phyloP scores from a whole-genome alignment of 2,329 filamentous ascomycete genomes.

The Xylaria sp. region DNA sequence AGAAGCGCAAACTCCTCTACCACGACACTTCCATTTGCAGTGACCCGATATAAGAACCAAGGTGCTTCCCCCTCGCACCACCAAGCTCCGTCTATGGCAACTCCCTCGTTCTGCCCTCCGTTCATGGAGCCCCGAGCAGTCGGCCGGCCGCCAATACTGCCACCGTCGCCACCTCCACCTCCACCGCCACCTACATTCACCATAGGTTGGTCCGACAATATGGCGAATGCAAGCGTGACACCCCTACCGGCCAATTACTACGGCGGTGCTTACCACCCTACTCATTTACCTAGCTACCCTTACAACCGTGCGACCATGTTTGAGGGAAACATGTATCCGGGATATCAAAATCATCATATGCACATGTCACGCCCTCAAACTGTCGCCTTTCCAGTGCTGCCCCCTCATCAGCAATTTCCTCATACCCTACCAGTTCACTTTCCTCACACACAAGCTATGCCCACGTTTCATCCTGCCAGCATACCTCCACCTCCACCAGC shows the following conservation, averaged over 20 bases:
- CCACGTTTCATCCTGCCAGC: not conserved
- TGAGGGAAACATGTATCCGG: not conserved
- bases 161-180: conserved; percentile 8
- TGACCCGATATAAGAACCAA: not conserved
- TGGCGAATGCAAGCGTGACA: not conserved
- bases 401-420: conserved; percentile 11
- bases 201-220: conserved; percentile 8
- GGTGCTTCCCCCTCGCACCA: not conserved
- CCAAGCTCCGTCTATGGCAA: not conserved
- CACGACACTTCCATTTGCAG: conserved; percentile 12
- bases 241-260: conserved; percentile 1
- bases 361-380: conserved; percentile 13
- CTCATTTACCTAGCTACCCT: conserved; percentile 3
- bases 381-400: conserved; percentile 16
- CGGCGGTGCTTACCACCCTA: not conserved
- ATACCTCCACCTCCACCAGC: conserved; percentile 25
- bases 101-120: not conserved
- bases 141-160: conserved; percentile 1
- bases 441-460: conserved; percentile 6
- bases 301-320: not conserved
- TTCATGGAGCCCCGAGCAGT: not conserved
- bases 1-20: conserved; percentile 18
- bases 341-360: conserved; percentile 11
- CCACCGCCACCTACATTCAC: conserved; percentile 1
- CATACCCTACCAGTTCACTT: not conserved